These are phyloP conservation scores for Hermanozyma aechmeae DNA, from an alignment of 805 yeast species.

Conservation along the genomic window DNA sequence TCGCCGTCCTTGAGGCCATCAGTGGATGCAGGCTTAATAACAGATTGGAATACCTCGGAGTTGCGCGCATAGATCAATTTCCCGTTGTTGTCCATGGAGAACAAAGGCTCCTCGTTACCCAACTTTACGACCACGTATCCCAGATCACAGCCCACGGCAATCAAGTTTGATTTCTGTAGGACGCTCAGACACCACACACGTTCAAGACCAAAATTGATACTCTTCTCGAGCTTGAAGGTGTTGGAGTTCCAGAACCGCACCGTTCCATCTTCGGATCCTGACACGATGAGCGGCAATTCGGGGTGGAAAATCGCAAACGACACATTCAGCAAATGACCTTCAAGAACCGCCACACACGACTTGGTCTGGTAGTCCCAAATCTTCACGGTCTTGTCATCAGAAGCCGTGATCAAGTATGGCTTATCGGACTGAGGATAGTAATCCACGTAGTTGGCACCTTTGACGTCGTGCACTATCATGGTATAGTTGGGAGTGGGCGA, in stretches of 20 bases:
- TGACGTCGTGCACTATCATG: conserved; percentile 78
- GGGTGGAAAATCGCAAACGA: conserved; percentile 97
- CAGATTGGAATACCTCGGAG: conserved; percentile 78
- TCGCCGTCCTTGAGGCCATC: conserved; percentile 77
- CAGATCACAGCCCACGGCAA: conserved; percentile 91
- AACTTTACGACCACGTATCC: conserved; percentile 84
- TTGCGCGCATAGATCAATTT: conserved; percentile 87
- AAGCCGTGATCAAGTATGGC: conserved; percentile 86
- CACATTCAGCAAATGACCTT: conserved; percentile 90
- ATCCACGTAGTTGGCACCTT: conserved; percentile 93
- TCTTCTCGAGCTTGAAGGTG: conserved; percentile 88
- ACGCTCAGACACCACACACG: conserved; percentile 93
- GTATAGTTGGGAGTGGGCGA: conserved; percentile 86
- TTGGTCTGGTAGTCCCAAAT: conserved; percentile 98
- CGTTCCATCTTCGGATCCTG: conserved; percentile 96
- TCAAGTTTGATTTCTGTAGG: conserved; percentile 59
- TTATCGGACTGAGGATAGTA: conserved; percentile 96
- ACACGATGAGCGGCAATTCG: conserved; percentile 86
- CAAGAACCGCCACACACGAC: conserved; percentile 86
- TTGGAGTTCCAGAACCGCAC: conserved; percentile 91
- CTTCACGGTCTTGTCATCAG: conserved; percentile 83
- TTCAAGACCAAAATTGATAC: conserved; percentile 84
- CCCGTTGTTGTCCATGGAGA: conserved; percentile 89
- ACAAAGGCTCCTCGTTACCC: conserved; percentile 90
- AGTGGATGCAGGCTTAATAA: conserved; percentile 56